Evolutionary conservation across 306 rosid genomes (phyloP).

Genomic region (Quercus alba): DNA sequence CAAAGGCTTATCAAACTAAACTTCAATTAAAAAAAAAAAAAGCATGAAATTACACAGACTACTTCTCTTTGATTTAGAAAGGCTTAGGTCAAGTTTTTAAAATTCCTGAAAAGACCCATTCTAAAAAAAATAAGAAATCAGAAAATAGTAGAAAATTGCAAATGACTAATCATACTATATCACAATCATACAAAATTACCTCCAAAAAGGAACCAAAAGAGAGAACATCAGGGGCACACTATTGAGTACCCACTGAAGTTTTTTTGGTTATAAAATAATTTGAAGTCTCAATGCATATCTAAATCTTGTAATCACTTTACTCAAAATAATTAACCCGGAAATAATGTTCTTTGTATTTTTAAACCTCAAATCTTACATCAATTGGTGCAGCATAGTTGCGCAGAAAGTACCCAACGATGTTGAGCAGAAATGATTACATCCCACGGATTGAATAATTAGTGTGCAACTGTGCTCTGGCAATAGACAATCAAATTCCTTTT

Average conservation of each 20-base stretch:
- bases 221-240: not conserved
- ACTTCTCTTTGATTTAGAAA: not conserved
- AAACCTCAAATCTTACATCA: not conserved
- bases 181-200: not conserved
- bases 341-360: not conserved
- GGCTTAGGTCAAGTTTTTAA: not conserved
- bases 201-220: not conserved
- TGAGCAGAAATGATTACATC: not conserved
- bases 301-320: not conserved
- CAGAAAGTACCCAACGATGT: not conserved
- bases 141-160: not conserved
- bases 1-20: constrained; percentile 2
- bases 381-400: not conserved
- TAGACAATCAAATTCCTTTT: not conserved
- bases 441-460: not conserved
- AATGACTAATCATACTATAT: not conserved
- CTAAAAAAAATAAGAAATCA: not conserved
- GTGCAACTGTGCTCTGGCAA: not conserved
- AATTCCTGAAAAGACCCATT: not conserved
- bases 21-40: not conserved
- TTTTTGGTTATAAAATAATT: no score
- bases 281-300: no score
- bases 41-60: not conserved
- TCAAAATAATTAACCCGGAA: not conserved
- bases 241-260: not conserved